Conservation (phyloP, 2,329 filamentous ascomycete genomes). For the Cercospora berteroae region DNA sequence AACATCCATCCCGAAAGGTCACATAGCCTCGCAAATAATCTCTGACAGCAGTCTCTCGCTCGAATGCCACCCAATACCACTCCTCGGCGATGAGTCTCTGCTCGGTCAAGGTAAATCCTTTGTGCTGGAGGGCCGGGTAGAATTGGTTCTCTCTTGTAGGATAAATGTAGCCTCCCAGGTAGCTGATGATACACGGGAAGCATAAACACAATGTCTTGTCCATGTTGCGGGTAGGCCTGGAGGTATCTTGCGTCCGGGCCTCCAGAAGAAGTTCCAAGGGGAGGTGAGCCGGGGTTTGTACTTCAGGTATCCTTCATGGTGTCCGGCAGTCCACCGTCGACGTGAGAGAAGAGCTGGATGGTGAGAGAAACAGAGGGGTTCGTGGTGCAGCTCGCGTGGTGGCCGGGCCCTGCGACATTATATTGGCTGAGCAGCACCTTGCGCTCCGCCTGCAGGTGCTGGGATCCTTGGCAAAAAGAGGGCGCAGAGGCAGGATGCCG, state of each 20-base stretch:
- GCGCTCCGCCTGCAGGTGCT: slow-evolving; percentile 15
- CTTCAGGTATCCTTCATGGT: neutral
- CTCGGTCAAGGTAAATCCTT: slow-evolving; percentile 24
- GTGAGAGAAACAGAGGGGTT: neutral
- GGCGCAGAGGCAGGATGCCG: neutral
- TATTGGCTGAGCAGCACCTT: slow-evolving; percentile 17
- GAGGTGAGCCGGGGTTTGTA: neutral
- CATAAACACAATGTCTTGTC: slow-evolving; percentile 25
- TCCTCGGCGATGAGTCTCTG: slow-evolving; percentile 27
- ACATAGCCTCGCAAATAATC: slow-evolving; percentile 26
- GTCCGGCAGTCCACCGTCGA: neutral
- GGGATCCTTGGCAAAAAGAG: neutral
- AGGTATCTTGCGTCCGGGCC: neutral
- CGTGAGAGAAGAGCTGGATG: neutral
- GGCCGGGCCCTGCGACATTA: slow-evolving; percentile 15
- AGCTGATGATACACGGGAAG: slow-evolving; percentile 28
- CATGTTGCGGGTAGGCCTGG: slow-evolving; percentile 7
- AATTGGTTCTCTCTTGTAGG: slow-evolving; percentile 20
- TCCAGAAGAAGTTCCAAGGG: neutral
- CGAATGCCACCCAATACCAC: slow-evolving; percentile 30
- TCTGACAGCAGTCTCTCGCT: slow-evolving; percentile 27
- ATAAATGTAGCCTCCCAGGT: slow-evolving; percentile 27
- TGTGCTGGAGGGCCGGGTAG: slow-evolving; percentile 23
- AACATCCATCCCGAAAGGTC: slow-evolving; percentile 26
- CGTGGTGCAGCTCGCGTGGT: slow-evolving; percentile 16